These are phyloP conservation scores for Pseudocercospora crystallina DNA, from an alignment of 2,329 filamentous ascomycete genomes.

Conservation along the genomic window DNA sequence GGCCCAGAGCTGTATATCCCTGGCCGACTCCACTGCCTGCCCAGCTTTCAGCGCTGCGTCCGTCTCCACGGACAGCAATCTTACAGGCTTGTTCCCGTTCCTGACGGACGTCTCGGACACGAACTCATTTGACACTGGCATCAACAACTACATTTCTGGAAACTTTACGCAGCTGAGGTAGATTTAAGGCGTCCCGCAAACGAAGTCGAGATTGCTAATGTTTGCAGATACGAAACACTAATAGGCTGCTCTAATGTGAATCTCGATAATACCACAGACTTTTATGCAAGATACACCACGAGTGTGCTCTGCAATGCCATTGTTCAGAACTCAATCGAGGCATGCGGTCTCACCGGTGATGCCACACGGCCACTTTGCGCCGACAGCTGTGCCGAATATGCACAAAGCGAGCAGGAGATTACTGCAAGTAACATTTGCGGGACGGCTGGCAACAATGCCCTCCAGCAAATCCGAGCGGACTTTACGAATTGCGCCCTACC, in stretches of 20 bases:
- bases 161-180: conserved; percentile 78
- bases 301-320: conserved; percentile 92
- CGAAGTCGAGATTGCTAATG: no score
- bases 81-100: conserved; percentile 72
- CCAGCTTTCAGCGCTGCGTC: conserved; percentile 71
- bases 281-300: conserved; percentile 91
- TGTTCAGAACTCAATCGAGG: conserved; percentile 77
- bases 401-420: conserved; percentile 84
- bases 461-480: conserved; percentile 81
- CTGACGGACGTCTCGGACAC: conserved; percentile 76
- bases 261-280: conserved; percentile 71
- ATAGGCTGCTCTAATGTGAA: conserved; percentile 80
- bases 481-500: conserved; percentile 87
- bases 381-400: conserved; percentile 82
- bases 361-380: conserved; percentile 79
- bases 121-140: conserved; percentile 72
- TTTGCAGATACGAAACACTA: conserved; percentile 70
- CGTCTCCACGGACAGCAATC: conserved; percentile 61
- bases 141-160: conserved; percentile 71
- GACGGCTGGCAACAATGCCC: conserved; percentile 62
- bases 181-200: conserved; percentile 29
- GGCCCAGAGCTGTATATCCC: conserved; percentile 62
- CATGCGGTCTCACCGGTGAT: conserved; percentile 65
- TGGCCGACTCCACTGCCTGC: conserved; percentile 68
- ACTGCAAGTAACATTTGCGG: conserved; percentile 75